Evolutionary conservation across 768 basidiomycete species (phyloP).

Genomic region (Agrocybe praecox): DNA sequence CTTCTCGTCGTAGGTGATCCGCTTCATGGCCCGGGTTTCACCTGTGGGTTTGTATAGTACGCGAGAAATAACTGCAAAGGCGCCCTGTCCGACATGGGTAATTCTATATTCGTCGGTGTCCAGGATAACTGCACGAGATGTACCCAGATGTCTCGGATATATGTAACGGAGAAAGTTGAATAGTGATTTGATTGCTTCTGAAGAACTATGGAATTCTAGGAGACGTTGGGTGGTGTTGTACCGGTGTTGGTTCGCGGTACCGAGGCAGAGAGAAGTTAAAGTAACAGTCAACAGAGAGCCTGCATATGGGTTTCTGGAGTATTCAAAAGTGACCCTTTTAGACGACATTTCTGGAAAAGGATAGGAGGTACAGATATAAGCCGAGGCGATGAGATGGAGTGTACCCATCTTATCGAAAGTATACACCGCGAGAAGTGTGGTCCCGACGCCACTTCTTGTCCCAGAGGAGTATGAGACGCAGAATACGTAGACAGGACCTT

Average conservation of each 20-base stretch:
- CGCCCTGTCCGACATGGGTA: conserved; percentile 25
- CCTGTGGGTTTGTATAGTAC: conserved; percentile 22
- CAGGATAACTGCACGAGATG: conserved; percentile 19
- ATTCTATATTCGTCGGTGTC: conserved; percentile 25
- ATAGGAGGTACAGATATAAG: conserved; percentile 1
- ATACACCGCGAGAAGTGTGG: background rate
- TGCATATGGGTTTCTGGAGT: background rate
- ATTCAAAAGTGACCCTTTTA: background rate
- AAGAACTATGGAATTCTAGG: conserved; percentile 4
- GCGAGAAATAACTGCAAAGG: conserved; percentile 26
- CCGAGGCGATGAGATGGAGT: conserved; percentile 4
- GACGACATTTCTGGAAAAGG: background rate
- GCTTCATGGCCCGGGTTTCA: conserved; percentile 26
- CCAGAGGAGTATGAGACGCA: background rate
- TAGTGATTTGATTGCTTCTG: conserved; percentile 1
- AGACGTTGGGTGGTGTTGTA: background rate
- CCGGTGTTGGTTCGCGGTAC: background rate
- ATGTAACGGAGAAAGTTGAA: conserved; percentile 21
- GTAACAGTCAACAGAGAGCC: background rate
- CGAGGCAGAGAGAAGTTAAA: background rate
- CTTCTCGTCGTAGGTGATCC: conserved; percentile 24
- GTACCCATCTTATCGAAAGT: conserved; percentile 6
- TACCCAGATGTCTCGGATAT: conserved; percentile 14
- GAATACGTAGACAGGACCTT: conserved; percentile 1
- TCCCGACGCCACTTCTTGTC: background rate